phyloP scores from a whole-genome alignment of 495 filamentous ascomycete species.

The Tuber borchii region DNA sequence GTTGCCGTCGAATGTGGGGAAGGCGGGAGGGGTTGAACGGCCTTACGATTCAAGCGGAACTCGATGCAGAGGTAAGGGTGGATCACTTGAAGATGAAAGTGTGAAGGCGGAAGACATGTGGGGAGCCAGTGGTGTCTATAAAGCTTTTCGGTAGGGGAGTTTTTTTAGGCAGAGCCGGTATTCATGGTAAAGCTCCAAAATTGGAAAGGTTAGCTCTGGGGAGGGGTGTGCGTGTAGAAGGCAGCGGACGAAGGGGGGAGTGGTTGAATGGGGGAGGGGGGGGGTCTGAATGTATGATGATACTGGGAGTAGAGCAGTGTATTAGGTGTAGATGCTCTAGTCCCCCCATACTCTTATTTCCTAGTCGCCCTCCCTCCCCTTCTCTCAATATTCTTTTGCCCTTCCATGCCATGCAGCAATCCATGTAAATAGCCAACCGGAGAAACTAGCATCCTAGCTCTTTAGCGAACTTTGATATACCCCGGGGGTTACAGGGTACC shows the following conservation, averaged over 20 bases:
- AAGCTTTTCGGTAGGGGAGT: not conserved
- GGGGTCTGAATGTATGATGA: not conserved
- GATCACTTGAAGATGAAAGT: constrained; percentile 5
- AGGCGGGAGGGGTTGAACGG: not conserved
- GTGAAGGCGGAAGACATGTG: constrained; percentile 1
- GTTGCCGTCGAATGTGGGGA: not conserved
- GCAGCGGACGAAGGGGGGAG: not conserved
- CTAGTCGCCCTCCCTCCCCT: not conserved
- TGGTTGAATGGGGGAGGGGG: not conserved
- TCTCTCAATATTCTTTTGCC: not conserved
- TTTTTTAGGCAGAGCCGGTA: not conserved
- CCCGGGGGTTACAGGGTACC: not conserved
- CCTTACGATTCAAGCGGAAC: not conserved
- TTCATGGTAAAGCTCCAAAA: constrained; percentile 1
- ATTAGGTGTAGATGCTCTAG: not conserved
- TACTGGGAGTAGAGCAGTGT: too few relatives aligned
- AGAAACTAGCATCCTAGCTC: not conserved
- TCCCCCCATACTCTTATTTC: not conserved
- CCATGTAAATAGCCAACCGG: not conserved
- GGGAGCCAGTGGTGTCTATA: constrained; percentile 1
- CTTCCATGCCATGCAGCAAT: not conserved
- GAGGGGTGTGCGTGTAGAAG: not conserved
- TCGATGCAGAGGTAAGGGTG: not conserved
- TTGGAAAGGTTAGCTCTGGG: not conserved
- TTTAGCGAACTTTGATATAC: not conserved